These are phyloP conservation scores for Leishmania mexicana DNA, from an alignment of 208 protist genomes.

Conservation along the genomic window DNA sequence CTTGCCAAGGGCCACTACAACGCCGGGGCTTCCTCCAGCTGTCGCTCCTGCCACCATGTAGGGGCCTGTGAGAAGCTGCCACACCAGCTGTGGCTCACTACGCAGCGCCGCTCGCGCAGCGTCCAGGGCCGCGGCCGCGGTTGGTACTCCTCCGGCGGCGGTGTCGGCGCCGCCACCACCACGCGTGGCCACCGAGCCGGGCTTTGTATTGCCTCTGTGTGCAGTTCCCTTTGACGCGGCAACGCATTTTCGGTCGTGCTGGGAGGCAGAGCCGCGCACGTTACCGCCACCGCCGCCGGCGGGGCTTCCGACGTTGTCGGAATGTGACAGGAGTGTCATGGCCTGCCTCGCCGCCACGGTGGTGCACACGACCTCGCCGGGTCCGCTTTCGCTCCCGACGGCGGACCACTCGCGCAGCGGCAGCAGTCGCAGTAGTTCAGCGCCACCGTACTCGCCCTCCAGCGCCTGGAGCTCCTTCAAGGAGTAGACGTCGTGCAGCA, in stretches of 20 bases:
- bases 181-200: neutral
- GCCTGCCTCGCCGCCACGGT: conserved; percentile 18
- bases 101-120: conserved; percentile 19
- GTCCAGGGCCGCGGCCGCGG: conserved; percentile 8
- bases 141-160: neutral
- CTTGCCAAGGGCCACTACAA: neutral
- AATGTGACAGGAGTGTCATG: conserved; percentile 17
- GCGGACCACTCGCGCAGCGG: conserved; percentile 25
- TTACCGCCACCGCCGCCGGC: neutral
- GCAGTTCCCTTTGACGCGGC: conserved; percentile 5
- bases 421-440: conserved; percentile 39
- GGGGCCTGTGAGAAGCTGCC: conserved; percentile 14
- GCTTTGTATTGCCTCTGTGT: neutral
- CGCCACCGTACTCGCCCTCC: conserved; percentile 52
- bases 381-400: neutral
- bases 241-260: conserved; percentile 2
- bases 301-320: neutral
- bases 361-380: conserved; percentile 7
- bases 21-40: neutral
- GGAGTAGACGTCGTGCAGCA: conserved; percentile 48
- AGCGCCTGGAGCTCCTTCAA: conserved; percentile 56
- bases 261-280: neutral
- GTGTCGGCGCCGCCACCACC: conserved; percentile 11
- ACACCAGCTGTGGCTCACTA: conserved; percentile 19
- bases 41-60: conserved; percentile 3